Evolutionary conservation across 2,329 filamentous ascomycete genomes (phyloP), one percentile per base, ranked within the genome.

Genomic region (Cryphonectria parasitica): DNA sequence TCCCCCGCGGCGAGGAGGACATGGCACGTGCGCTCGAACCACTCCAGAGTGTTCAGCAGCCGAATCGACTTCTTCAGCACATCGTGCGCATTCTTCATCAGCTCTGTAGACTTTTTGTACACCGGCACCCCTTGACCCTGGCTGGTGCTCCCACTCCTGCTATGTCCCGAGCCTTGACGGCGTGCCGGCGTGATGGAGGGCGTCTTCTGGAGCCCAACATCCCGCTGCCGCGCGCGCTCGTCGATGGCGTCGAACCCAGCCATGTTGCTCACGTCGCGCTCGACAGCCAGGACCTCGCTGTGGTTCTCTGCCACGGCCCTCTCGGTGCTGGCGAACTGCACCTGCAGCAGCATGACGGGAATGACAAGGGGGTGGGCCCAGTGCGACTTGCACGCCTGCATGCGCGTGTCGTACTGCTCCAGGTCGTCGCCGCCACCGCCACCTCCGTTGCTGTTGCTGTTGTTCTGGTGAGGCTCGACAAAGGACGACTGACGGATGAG

Each of bases 11-110:
- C 76, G 15, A 84, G 79, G 68, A 84, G 75, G 22, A 84, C 77
- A 72, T 83, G 83, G 45, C 84, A 75, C 1, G 81, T 82, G 10
- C 83, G 79, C 72, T 85, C 83, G 80, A 84, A 84, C 83, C 83
- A 85, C 31, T 82, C 76, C 43, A 85, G 78, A 1, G 83, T 84
- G 64, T 85, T 82, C 0, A 85, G 77, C 11, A 85, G 75, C 68
- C 83, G 81, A 66, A 85, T 84, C 1, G 82, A 81, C 17, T 80
- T 81, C 68, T 83, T 83, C 34, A 84, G 75, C 1, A 83, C 82
- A 56, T 84, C 82, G 49, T 85, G 83, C 0, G 83, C 83, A 64
- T 82, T 79, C 74, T 84, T 84, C 83, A 84, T 84, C 25, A 84
- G 78, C 64, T 82, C 80, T 3, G 83, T 83, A 71, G 83, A 84